Evolutionary conservation across 2,329 filamentous ascomycete species (phyloP), one percentile per base, ranked within the genome.

Genomic region (Sporothrix dimorphospora): DNA sequence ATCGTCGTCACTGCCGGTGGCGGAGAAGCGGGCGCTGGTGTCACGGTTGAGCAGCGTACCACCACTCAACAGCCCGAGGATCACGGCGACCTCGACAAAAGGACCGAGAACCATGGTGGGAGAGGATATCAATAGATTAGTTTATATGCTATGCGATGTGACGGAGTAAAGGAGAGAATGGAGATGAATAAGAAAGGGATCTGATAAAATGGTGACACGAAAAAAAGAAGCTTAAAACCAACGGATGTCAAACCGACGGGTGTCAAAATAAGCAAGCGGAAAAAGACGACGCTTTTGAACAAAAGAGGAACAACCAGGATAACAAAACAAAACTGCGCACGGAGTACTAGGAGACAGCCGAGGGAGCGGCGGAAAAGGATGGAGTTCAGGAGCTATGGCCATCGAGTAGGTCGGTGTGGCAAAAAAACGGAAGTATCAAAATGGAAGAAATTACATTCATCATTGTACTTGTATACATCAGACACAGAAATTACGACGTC

Each of bases 21-120:
- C 24, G 1, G 63, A 70, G 77, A 80, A 73, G 7, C 45, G 8
- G 24, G 45, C 59, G n/a, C 30, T 5, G 6, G 49, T 72, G 11
- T 86, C 83, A 53, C 88, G 84, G 77, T 91, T 91, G 75, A 91
- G 83, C 83, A 87, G 87, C 19, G 88, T 89, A 34, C 89, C 89
- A 71, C 87, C 86, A 72, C 89, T 85, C 16, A 91, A 83, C 30
- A 91, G 82, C 27, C 84, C 82, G 69, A 90, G 81, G 42, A 91
- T 88, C 2, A 89, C 83, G 16, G 89, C 80, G n/a, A 89, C 89
- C 76, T 91, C 89, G 71, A 90, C 80, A 73, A 89, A 82, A 19
- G 86, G 85, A 57, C 88, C 88, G 59, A 83, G 81, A 47, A 87
- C 87, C 40, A 78, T 80, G 24, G 9, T 59, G 61, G 30, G 24